phyloP scores from a whole-genome alignment of 495 filamentous ascomycete species.

The Achaetomiella virescens region DNA sequence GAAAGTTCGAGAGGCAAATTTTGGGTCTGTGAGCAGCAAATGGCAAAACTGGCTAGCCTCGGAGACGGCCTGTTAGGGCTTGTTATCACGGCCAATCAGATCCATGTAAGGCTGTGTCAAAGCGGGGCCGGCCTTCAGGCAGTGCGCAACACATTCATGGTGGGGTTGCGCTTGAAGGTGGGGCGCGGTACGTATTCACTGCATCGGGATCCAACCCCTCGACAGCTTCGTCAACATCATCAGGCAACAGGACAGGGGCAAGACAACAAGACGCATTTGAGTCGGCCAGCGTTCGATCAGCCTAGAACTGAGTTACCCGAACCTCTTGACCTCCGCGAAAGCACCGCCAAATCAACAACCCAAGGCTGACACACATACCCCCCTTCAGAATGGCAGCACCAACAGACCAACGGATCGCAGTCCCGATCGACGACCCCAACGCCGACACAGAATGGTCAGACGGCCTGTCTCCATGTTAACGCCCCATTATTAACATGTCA shows the following conservation, averaged over 20 bases:
- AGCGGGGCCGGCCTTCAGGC: conserved; percentile 6
- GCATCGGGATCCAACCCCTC: not conserved
- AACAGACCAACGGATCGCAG: conserved; percentile 56
- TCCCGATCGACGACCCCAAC: conserved; percentile 90
- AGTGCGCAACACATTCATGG: not conserved
- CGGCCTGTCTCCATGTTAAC: not conserved
- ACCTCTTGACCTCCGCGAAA: no score
- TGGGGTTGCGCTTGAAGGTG: conserved; percentile 1
- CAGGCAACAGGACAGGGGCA: conserved; percentile 2
- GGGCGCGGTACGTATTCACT: not conserved
- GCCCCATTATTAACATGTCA: conserved; percentile 10
- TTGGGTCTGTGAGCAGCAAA: conserved; percentile 31
- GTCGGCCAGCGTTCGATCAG: no score
- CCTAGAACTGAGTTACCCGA: no score
- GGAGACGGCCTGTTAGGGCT: conserved; percentile 27
- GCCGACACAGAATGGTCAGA: conserved; percentile 94
- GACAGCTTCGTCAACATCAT: not conserved
- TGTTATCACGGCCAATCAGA: conserved; percentile 24
- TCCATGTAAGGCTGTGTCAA: not conserved
- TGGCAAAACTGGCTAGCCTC: conserved; percentile 24
- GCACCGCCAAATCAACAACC: no score
- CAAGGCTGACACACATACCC: no score
- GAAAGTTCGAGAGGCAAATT: conserved; percentile 32
- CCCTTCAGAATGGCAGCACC: conserved; percentile 75
- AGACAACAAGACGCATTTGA: not conserved